These are phyloP conservation scores for Cicer bijugum DNA, from an alignment of 306 rosid species.

Conservation along the genomic window DNA sequence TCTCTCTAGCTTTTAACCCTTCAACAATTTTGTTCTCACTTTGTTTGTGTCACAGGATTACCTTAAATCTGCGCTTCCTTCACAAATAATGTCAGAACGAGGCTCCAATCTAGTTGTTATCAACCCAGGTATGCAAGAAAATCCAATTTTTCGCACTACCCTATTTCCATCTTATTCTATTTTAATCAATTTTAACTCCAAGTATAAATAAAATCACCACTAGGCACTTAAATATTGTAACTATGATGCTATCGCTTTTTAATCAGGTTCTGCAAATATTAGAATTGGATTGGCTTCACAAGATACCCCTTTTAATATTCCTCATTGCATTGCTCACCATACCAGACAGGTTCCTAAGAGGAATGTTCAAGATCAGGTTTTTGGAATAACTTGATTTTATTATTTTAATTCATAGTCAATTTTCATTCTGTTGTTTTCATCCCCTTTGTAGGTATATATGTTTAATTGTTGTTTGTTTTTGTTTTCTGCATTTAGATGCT, in stretches of 20 bases:
- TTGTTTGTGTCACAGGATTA: slow-evolving; percentile 65
- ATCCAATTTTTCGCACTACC: slow-evolving; percentile 26
- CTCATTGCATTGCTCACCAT: slow-evolving; percentile 88
- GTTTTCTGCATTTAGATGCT: slow-evolving; percentile 66
- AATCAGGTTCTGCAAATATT: slow-evolving; percentile 78
- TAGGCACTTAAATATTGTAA: slow-evolving; percentile 22
- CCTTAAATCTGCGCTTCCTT: slow-evolving; percentile 90
- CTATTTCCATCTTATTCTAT: slow-evolving; percentile 12
- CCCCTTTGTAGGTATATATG: not conserved
- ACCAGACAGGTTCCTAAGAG: slow-evolving; percentile 68
- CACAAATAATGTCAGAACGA: slow-evolving; percentile 81
- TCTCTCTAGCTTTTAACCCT: not conserved
- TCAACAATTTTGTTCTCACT: slow-evolving; percentile 32
- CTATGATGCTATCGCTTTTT: slow-evolving; percentile 28
- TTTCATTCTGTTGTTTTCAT: not conserved
- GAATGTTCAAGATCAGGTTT: slow-evolving; percentile 90
- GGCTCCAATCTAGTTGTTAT: slow-evolving; percentile 90
- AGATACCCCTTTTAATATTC: slow-evolving; percentile 73
- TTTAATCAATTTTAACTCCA: slow-evolving; percentile 2
- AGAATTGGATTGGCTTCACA: slow-evolving; percentile 93
- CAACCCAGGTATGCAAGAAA: slow-evolving; percentile 73
- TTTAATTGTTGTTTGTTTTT: slow-evolving; percentile 35
- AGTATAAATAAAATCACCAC: not conserved
- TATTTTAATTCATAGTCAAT: not conserved
- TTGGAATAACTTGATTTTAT: slow-evolving; percentile 24